Evolutionary conservation across 306 rosid species (phyloP).

Genomic region (Fragaria ananassa): DNA sequence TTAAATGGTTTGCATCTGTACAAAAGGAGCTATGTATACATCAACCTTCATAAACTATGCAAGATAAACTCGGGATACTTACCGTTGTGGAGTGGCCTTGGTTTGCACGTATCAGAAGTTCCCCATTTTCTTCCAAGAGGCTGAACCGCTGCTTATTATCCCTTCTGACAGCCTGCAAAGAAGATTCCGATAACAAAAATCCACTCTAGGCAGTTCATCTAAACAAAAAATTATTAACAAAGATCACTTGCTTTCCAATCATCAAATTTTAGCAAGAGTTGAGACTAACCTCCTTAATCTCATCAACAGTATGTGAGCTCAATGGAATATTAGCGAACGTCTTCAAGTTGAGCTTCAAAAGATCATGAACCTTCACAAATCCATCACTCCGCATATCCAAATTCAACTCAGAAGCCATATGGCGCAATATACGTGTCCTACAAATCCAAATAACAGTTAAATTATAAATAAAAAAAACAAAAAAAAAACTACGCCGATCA

Average conservation of each 20-base stretch:
- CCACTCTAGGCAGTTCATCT: not conserved
- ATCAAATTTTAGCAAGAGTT: not conserved
- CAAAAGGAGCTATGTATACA: not conserved
- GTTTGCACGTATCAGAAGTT: conserved; percentile 78
- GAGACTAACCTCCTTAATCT: conserved; percentile 71
- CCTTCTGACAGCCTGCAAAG: conserved; percentile 65
- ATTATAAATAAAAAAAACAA: too few relatives aligned
- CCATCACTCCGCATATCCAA: conserved; percentile 77
- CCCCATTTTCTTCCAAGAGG: conserved; percentile 80
- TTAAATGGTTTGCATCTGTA: not conserved
- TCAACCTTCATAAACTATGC: not conserved
- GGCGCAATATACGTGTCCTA: conserved; percentile 88
- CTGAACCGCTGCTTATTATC: conserved; percentile 92
- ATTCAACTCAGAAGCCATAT: conserved; percentile 78
- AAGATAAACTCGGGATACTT: conserved; percentile 18
- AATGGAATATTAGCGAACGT: conserved; percentile 76
- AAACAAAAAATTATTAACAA: not conserved
- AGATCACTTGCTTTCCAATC: not conserved
- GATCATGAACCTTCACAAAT: conserved; percentile 69
- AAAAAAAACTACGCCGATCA: not conserved
- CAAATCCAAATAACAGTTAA: conserved; percentile 7
- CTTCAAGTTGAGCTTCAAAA: conserved; percentile 65
- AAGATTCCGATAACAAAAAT: not conserved
- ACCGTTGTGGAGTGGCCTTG: conserved; percentile 89
- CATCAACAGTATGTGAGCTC: conserved; percentile 74